phyloP scores from a whole-genome alignment of 2,329 filamentous ascomycete species.

The Cordyceps pruinosa region DNA sequence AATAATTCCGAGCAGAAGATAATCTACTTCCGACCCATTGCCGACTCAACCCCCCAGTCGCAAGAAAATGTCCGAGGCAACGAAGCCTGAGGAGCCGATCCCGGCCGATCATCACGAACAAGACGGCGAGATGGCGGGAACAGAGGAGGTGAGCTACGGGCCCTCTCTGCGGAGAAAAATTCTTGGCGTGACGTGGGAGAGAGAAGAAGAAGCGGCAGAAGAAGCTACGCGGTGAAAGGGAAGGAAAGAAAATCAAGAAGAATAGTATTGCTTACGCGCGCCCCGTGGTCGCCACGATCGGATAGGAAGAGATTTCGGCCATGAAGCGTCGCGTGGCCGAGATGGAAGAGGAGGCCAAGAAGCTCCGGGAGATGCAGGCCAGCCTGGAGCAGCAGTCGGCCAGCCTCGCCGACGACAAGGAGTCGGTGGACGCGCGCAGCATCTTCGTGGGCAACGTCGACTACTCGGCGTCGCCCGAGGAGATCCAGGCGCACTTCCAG shows the following conservation, averaged over 20 bases:
- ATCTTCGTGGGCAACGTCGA: constrained; percentile 99
- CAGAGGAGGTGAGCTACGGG: constrained; percentile 13
- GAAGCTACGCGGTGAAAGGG: neutral
- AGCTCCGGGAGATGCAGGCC: constrained; percentile 80
- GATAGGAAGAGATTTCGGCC: constrained; percentile 70
- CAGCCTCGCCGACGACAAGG: constrained; percentile 83
- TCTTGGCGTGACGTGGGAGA: neutral
- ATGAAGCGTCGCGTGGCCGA: constrained; percentile 84
- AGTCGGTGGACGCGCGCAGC: constrained; percentile 89
- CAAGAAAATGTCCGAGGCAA: constrained; percentile 10
- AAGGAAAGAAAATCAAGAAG: neutral
- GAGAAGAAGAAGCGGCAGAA: neutral
- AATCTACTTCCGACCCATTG: neutral
- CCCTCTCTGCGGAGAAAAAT: neutral
- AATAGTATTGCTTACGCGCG: constrained; percentile 3
- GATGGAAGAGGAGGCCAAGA: constrained; percentile 85
- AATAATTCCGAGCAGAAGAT: neutral
- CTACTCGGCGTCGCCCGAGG: constrained; percentile 92
- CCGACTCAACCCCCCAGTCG: neutral
- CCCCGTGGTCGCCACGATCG: neutral
- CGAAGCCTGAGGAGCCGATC: constrained; percentile 12
- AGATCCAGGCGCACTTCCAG: constrained; percentile 97
- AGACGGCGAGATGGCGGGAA: constrained; percentile 11
- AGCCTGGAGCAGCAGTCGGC: constrained; percentile 78
- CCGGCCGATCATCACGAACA: constrained; percentile 9